phyloP scores from a whole-genome alignment of 2,329 filamentous ascomycete genomes.

The Hirsutella rhossiliensis region DNA sequence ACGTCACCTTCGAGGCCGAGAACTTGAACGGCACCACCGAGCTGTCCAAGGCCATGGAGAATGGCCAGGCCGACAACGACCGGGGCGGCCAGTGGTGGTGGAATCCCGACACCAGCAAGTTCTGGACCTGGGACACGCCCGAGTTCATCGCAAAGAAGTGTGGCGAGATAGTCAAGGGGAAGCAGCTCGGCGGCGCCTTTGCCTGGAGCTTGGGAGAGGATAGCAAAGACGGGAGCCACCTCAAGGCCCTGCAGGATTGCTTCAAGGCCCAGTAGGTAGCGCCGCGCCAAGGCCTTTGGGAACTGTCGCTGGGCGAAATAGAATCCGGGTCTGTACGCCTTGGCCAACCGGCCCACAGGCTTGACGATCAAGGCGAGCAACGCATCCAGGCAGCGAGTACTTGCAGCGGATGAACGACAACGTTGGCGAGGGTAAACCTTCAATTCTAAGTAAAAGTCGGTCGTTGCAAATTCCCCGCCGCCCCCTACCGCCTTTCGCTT shows the following conservation, averaged over 20 bases:
- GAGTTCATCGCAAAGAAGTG: conserved; percentile 36
- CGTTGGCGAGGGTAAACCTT: no score
- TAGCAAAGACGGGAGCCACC: conserved; percentile 26
- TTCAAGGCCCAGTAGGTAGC: conserved; percentile 1
- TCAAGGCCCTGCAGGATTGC: conserved; percentile 26
- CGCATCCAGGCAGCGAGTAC: no score
- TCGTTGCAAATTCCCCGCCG: no score
- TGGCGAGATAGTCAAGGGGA: conserved; percentile 25
- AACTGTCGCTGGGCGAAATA: no score
- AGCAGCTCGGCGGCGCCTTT: conserved; percentile 36
- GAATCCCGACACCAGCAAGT: conserved; percentile 30
- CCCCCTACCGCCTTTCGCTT: no score
- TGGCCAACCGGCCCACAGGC: no score
- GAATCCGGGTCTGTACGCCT: no score
- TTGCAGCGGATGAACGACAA: no score
- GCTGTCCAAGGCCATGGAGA: conserved; percentile 28
- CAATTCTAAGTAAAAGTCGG: no score
- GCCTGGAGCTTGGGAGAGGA: conserved; percentile 43
- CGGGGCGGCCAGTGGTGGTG: conserved; percentile 45
- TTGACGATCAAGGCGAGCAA: no score
- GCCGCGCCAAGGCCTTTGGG: no score
- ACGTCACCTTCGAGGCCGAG: conserved; percentile 24
- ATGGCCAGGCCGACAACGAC: conserved; percentile 30
- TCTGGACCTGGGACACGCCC: conserved; percentile 44
- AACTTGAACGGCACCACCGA: conserved; percentile 14